Conservation (phyloP, 306 rosid genomes). For the Quercus glauca region DNA sequence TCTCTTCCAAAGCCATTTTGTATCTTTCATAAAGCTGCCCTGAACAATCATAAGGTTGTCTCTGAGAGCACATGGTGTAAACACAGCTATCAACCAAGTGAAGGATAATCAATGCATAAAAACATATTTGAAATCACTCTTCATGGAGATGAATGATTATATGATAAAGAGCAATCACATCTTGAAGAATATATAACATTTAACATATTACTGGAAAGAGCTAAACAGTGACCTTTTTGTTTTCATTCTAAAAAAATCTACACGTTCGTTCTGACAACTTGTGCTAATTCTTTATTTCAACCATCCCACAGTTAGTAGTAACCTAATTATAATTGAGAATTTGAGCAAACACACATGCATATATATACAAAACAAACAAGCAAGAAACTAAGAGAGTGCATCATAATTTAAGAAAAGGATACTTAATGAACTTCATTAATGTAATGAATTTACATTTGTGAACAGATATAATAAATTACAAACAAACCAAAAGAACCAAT, state of each 20-base stretch:
- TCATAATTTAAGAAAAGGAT: neutral
- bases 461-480: neutral
- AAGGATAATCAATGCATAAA: neutral
- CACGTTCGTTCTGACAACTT: neutral
- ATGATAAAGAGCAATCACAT: neutral
- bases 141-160: neutral
- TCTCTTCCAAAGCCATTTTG: neutral
- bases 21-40: slow-evolving; percentile 3
- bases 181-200: too few species aligned
- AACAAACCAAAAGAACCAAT: neutral
- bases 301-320: neutral
- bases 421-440: too few species aligned
- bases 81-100: neutral
- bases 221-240: neutral
- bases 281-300: neutral
- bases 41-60: neutral
- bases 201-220: neutral
- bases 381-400: neutral
- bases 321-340: neutral
- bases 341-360: neutral
- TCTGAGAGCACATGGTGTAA: neutral
- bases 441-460: neutral
- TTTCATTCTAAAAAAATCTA: neutral
- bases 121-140: neutral
- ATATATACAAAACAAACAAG: neutral